phyloP scores from a whole-genome alignment of 2,329 filamentous ascomycete species.

The Chaetomium olivaceum region DNA sequence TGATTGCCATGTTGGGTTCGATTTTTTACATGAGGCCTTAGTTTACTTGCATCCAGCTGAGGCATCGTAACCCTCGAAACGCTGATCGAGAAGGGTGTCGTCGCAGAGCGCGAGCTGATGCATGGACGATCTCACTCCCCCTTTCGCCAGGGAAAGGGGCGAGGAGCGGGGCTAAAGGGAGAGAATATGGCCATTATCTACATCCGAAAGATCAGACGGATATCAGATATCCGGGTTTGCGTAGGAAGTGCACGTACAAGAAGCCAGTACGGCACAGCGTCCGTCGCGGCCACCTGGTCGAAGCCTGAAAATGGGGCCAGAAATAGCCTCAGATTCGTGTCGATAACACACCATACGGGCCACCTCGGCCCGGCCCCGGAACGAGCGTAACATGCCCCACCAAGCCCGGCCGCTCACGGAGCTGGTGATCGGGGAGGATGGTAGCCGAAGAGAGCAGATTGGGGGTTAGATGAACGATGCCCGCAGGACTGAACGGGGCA shows the following conservation, averaged over 20 bases:
- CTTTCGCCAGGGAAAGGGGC: too few relatives aligned
- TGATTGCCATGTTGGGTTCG: not conserved
- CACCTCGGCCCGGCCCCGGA: not conserved
- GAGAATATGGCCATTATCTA: not conserved
- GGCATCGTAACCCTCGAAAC: not conserved
- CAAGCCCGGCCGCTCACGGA: not conserved
- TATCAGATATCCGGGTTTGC: not conserved
- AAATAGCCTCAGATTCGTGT: constrained; percentile 7
- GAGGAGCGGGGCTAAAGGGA: not conserved
- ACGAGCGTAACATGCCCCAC: not conserved
- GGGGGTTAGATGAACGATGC: not conserved
- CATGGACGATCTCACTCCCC: not conserved
- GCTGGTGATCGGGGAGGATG: not conserved
- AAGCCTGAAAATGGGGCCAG: constrained; percentile 3
- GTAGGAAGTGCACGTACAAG: not conserved
- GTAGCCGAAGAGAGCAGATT: not conserved
- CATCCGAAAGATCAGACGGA: not conserved
- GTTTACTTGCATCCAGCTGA: not conserved
- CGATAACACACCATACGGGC: not conserved
- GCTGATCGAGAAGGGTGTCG: not conserved
- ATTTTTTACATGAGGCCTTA: not conserved
- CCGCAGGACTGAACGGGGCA: not conserved
- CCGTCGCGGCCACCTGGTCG: not conserved
- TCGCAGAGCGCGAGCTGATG: constrained; percentile 4
- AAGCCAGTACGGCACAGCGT: not conserved